phyloP scores from a whole-genome alignment of 257 asterid species.

The Solanum okadae region DNA sequence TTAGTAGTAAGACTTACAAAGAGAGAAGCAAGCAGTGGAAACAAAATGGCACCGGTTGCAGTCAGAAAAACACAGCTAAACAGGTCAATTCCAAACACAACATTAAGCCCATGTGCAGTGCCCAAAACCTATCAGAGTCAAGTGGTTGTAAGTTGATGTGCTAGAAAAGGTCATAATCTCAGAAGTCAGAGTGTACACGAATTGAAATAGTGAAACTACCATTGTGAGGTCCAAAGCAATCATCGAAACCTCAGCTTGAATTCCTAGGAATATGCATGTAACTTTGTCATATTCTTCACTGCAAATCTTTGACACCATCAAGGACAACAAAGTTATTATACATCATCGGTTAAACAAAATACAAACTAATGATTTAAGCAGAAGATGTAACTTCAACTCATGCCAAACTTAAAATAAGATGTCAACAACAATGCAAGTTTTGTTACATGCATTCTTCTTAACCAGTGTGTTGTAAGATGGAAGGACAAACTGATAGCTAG shows the following conservation, averaged over 20 bases:
- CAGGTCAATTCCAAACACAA: conserved; percentile 71
- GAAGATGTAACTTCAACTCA: neutral
- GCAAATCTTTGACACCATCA: conserved; percentile 57
- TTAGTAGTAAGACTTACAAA: conserved; percentile 39
- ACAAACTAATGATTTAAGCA: neutral
- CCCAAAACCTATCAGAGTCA: conserved; percentile 73
- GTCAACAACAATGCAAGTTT: neutral
- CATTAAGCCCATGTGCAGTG: conserved; percentile 88
- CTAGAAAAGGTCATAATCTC: neutral
- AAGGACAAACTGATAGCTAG: neutral
- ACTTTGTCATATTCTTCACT: conserved; percentile 72
- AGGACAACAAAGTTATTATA: conserved; percentile 16
- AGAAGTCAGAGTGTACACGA: neutral
- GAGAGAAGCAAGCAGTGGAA: conserved; percentile 56
- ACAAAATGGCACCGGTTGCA: conserved; percentile 57
- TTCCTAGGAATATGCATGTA: conserved; percentile 72
- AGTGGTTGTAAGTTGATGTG: neutral
- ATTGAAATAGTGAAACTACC: conserved; percentile 36
- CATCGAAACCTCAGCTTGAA: conserved; percentile 81
- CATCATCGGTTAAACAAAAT: neutral
- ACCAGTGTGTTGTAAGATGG: neutral
- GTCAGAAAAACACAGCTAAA: conserved; percentile 68
- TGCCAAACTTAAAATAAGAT: neutral
- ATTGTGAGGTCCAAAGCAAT: conserved; percentile 73
- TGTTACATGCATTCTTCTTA: neutral